A percentile compares a stretch with the other conserved stretches of the same genome.
Evolutionary conservation across 345 rosid genomes (phyloP).

Genomic region (Microthlaspi erraticum): DNA sequence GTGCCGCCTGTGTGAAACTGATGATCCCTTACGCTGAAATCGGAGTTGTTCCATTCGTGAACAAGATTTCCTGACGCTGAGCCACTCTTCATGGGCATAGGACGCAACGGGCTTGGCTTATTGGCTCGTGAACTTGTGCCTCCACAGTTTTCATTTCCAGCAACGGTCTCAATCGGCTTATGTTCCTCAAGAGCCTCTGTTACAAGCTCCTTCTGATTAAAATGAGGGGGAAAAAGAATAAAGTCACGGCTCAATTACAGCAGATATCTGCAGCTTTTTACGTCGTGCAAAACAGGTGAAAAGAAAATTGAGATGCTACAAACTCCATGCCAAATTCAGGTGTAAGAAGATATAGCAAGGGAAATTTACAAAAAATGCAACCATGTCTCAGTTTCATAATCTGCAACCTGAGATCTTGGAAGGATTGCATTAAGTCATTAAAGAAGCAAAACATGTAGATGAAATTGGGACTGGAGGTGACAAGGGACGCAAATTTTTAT

Average conservation of each 20-base stretch:
- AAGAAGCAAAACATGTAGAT: background rate
- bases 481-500: slow-evolving; percentile 14
- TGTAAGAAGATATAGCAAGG: background rate
- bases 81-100: slow-evolving; percentile 7
- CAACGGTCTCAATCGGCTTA: slow-evolving; percentile 44
- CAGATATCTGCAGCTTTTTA: slow-evolving; percentile 11
- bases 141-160: slow-evolving; percentile 41
- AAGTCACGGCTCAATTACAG: background rate
- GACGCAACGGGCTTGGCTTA: slow-evolving; percentile 17
- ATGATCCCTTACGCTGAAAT: slow-evolving; percentile 52
- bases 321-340: slow-evolving; percentile 15
- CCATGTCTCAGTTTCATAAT: slow-evolving; percentile 8
- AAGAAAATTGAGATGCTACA: slow-evolving; percentile 7
- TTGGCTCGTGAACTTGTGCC: slow-evolving; percentile 32
- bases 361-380: slow-evolving; percentile 23
- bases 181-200: slow-evolving; percentile 31
- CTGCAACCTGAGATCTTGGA: slow-evolving; percentile 27
- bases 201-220: slow-evolving; percentile 11
- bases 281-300: slow-evolving; percentile 12
- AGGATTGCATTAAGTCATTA: slow-evolving; percentile 7
- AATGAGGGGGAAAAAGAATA: background rate
- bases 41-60: slow-evolving; percentile 38
- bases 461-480: background rate
- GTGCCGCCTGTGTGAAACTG: slow-evolving; percentile 55
- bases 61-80: slow-evolving; percentile 33